A percentile compares a stretch with the other conserved stretches of the same genome.
phyloP scores from a whole-genome alignment of 1,284 basidiomycete species.

The Ceratobasidium sp. region DNA sequence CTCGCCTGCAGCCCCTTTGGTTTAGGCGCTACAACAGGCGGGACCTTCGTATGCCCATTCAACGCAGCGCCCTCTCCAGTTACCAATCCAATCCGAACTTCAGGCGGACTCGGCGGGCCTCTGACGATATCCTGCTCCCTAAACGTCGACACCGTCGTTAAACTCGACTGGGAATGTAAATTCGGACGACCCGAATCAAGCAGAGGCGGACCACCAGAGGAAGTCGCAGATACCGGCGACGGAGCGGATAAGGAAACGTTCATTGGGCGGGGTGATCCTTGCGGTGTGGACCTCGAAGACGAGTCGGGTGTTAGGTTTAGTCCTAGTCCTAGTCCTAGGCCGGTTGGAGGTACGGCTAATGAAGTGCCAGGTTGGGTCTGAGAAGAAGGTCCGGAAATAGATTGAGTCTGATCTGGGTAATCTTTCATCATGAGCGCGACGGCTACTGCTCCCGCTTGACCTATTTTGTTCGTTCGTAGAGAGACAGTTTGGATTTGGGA shows the following conservation, averaged over 20 bases:
- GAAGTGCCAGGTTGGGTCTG: slow-evolving; percentile 43
- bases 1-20: slow-evolving; percentile 31
- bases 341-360: slow-evolving; percentile 40
- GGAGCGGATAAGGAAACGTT: not conserved
- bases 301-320: slow-evolving; percentile 19
- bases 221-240: not conserved
- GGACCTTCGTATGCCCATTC: slow-evolving; percentile 2
- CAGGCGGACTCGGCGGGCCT: slow-evolving; percentile 5
- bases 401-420: slow-evolving; percentile 79
- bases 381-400: slow-evolving; percentile 25
- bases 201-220: not conserved
- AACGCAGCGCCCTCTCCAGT: not conserved
- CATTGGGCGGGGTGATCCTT: slow-evolving; percentile 52
- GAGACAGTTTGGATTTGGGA: slow-evolving; percentile 89
- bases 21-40: slow-evolving; percentile 39
- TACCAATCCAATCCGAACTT: not conserved
- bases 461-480: slow-evolving; percentile 86
- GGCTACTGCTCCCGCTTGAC: slow-evolving; percentile 84
- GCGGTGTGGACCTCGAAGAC: slow-evolving; percentile 51
- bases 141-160: slow-evolving; percentile 42
- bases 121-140: slow-evolving; percentile 31
- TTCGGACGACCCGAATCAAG: slow-evolving; percentile 12
- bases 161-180: slow-evolving; percentile 38
- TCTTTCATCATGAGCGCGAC: slow-evolving; percentile 96
- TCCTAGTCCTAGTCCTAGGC: slow-evolving; percentile 21